phyloP scores from a whole-genome alignment of 495 filamentous ascomycete species.

The Annulohypoxylon nitens region DNA sequence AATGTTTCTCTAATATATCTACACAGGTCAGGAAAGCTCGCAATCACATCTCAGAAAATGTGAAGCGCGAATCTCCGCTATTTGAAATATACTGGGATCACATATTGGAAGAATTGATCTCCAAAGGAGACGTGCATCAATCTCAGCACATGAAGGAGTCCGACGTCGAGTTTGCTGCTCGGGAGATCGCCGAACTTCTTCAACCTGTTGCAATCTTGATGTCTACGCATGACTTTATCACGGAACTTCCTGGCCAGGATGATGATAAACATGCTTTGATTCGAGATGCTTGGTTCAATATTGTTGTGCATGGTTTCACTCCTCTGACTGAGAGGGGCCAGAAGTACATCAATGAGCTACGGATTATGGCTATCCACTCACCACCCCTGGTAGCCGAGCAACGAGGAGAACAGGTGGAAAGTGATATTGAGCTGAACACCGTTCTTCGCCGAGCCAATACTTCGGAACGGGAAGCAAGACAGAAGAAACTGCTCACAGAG shows the following conservation, averaged over 20 bases:
- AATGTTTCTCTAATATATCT: constrained; percentile 32
- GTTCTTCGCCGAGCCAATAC: constrained; percentile 86
- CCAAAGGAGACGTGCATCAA: constrained; percentile 81
- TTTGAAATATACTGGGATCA: constrained; percentile 84
- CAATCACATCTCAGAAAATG: constrained; percentile 75
- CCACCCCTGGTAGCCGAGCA: constrained; percentile 86
- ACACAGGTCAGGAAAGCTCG: constrained; percentile 78
- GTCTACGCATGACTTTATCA: constrained; percentile 64
- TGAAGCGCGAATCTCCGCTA: constrained; percentile 75
- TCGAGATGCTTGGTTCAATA: constrained; percentile 97
- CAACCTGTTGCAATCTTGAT: constrained; percentile 83
- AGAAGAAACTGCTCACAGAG: constrained; percentile 79
- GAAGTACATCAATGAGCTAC: constrained; percentile 76
- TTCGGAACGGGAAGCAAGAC: constrained; percentile 78
- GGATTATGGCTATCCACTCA: constrained; percentile 85
- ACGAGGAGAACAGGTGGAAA: constrained; percentile 88
- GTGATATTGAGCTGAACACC: constrained; percentile 94
- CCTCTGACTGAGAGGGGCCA: constrained; percentile 75
- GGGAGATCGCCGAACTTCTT: constrained; percentile 86
- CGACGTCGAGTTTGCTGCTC: constrained; percentile 81
- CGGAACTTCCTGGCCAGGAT: constrained; percentile 60
- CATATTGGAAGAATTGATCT: constrained; percentile 88
- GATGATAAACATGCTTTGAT: constrained; percentile 77
- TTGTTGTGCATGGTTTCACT: constrained; percentile 92
- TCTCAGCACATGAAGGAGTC: constrained; percentile 72